Evolutionary conservation across 2,329 filamentous ascomycete genomes (phyloP), one percentile per base, ranked within the genome.

Genomic region (Cercospora brassicicola): DNA sequence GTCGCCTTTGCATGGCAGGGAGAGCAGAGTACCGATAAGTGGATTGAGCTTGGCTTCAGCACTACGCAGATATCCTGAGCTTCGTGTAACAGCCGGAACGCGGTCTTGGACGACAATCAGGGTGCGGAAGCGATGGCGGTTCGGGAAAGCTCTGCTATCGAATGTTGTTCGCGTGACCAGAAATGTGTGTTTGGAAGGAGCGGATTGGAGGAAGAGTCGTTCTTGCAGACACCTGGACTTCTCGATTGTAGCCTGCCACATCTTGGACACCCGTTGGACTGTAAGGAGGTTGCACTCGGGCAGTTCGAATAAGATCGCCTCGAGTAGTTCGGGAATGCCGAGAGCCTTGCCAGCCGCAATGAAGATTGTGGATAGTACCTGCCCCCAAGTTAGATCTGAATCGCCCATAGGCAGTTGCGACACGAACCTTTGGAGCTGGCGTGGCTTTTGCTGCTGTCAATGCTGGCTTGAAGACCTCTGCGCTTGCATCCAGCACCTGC

Each of bases 261-360:
- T 15, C 33, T 64, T 64, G 13, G 39, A 60, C 7, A 67, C 62
- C 4, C 66, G 61, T 30, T 67, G 66, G 2, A 30, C 13, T 15
- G 30, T 3, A 23, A 67, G 39, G 3, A 72, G 13, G 5, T 59
- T 23, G 11, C 53, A 20, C 0, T 64, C 39, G 9, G 61, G 55
- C 7, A 70, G 48, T 18, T 55, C 36, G 23, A 48, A 11, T 7
- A 72, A 51, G 8, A 72, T 66, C 7, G 60, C 26, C 53, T 70
- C 70, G 10, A 71, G 66, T 10, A 72, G 36, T 20, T 71, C 70
- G 2, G 68, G 42, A 31, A 60, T 67, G 48, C 48, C 60, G 42
- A 72, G 62, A n/a, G 65, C 67, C 28, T 55, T 64, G 9, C 20
- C 36, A 8, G 60, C 55, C n/a, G 64, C 67, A 20, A 23, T 23